Evolutionary conservation across 805 yeast species (phyloP).

Genomic region (Brettanomyces naardenensis): DNA sequence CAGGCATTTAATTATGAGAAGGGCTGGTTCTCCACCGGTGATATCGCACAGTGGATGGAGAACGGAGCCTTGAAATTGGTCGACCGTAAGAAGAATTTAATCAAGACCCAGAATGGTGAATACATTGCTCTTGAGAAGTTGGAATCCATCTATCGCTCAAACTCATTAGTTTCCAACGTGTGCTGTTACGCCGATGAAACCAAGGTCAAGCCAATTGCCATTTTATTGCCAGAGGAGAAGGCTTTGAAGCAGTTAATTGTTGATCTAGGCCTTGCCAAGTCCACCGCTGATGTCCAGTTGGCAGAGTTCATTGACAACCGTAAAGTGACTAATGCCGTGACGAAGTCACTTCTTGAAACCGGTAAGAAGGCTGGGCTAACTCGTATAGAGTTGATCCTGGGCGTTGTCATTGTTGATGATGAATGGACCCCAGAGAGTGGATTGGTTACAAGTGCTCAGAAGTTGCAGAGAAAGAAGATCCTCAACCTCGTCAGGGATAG

Average conservation of each 20-base stretch:
- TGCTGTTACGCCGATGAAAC: slow-evolving; percentile 89
- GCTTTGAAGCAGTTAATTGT: slow-evolving; percentile 55
- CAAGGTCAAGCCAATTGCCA: slow-evolving; percentile 88
- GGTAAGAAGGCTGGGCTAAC: slow-evolving; percentile 74
- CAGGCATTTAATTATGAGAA: slow-evolving; percentile 65
- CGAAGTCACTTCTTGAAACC: slow-evolving; percentile 55
- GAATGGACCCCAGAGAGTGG: slow-evolving; percentile 99
- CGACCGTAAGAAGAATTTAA: slow-evolving; percentile 93
- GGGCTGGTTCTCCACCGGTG: slow-evolving; percentile 97
- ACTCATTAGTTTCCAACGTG: slow-evolving; percentile 64
- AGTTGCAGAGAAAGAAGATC: slow-evolving; percentile 89
- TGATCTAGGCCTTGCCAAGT: slow-evolving; percentile 41
- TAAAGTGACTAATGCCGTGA: slow-evolving; percentile 46
- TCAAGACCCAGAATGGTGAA: slow-evolving; percentile 94
- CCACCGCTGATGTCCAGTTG: slow-evolving; percentile 31
- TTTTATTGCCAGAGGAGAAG: slow-evolving; percentile 72
- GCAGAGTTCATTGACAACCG: slow-evolving; percentile 46
- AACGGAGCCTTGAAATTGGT: slow-evolving; percentile 75
- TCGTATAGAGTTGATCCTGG: slow-evolving; percentile 81
- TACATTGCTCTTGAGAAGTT: slow-evolving; percentile 94
- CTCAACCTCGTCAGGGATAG: slow-evolving; percentile 56
- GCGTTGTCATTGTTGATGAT: slow-evolving; percentile 69
- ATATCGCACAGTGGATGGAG: slow-evolving; percentile 87
- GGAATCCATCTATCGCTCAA: slow-evolving; percentile 85
- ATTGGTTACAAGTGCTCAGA: slow-evolving; percentile 90